These are phyloP conservation scores for Pinus taeda DNA, from an alignment of 75 land plant species.

Conservation along the genomic window DNA sequence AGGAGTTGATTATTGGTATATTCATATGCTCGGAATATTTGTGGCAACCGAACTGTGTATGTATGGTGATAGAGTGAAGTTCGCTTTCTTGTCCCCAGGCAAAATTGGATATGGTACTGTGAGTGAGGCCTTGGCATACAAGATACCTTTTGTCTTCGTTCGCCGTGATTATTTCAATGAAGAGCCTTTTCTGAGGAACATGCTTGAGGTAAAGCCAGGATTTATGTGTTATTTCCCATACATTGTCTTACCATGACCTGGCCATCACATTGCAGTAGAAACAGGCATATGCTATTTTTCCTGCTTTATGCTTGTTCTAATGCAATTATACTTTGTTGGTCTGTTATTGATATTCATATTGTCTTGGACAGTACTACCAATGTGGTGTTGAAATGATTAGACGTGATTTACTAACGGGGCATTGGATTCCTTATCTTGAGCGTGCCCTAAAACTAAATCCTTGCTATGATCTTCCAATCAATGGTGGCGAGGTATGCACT, in stretches of 20 bases:
- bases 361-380: slow-evolving; percentile 59
- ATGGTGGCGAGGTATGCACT: slow-evolving; percentile 87
- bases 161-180: slow-evolving; percentile 99
- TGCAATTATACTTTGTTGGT: not conserved
- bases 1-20: not conserved
- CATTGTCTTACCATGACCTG: not conserved
- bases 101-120: slow-evolving; percentile 99
- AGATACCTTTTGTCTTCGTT: slow-evolving; percentile 92
- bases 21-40: not conserved
- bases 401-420: slow-evolving; percentile 91
- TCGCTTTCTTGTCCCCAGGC: slow-evolving; percentile 40
- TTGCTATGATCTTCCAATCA: slow-evolving; percentile 76
- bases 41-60: not conserved
- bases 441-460: slow-evolving; percentile 80
- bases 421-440: slow-evolving; percentile 92
- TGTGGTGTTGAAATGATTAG: slow-evolving; percentile 99
- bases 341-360: not conserved
- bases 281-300: not conserved
- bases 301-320: not conserved
- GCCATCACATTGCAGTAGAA: not conserved
- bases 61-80: not conserved
- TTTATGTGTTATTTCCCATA: not conserved
- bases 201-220: slow-evolving; percentile 80
- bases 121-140: slow-evolving; percentile 94
- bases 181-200: slow-evolving; percentile 96